These are phyloP conservation scores for Tephrocybe sp. DNA, from an alignment of 768 basidiomycete genomes.

Conservation along the genomic window DNA sequence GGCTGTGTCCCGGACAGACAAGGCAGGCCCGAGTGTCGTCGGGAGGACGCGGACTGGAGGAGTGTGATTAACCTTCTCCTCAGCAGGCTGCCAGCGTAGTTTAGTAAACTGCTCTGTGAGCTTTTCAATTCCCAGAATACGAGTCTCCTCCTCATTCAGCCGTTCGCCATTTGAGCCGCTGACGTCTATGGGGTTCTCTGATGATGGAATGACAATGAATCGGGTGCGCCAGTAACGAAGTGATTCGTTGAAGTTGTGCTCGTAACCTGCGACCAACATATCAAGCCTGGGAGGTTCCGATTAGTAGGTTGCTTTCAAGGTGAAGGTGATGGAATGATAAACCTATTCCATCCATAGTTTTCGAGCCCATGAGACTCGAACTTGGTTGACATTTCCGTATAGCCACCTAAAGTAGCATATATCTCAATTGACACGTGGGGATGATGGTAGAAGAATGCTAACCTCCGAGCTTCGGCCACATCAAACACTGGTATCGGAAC, in stretches of 20 bases:
- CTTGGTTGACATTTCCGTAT: conserved; percentile 72
- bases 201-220: conserved; percentile 88
- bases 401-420: conserved; percentile 50
- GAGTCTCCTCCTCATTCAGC: conserved; percentile 84
- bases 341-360: conserved; percentile 88
- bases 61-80: conserved; percentile 44
- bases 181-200: conserved; percentile 61
- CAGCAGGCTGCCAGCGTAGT: conserved; percentile 73
- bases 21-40: conserved; percentile 81
- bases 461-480: conserved; percentile 90
- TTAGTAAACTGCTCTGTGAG: conserved; percentile 87
- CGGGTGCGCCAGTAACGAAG: conserved; percentile 93
- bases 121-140: conserved; percentile 87
- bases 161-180: conserved; percentile 69
- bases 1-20: conserved; percentile 76
- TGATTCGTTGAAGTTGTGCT: conserved; percentile 77
- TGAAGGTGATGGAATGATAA: conserved; percentile 15
- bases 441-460: too few species aligned
- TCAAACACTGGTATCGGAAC: conserved; percentile 82
- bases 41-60: conserved; percentile 76
- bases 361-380: conserved; percentile 81
- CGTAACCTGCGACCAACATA: conserved; percentile 83
- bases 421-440: too few species aligned
- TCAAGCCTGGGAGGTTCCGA: conserved; percentile 69
- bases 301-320: background rate